These are phyloP conservation scores for Rhytidhysteron rufulum DNA, from an alignment of 2,329 filamentous ascomycete species.

Conservation along the genomic window DNA sequence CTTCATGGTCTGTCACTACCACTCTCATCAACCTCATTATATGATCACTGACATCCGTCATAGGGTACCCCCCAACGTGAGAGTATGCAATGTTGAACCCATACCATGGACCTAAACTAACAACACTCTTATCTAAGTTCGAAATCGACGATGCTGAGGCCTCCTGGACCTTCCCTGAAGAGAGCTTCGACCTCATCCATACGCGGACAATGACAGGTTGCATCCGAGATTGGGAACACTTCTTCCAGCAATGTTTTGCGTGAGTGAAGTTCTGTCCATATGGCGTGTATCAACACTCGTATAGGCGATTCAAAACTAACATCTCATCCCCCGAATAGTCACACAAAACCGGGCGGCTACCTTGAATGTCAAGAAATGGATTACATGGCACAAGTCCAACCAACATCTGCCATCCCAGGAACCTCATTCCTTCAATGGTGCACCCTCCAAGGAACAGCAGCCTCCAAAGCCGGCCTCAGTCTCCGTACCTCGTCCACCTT, in stretches of 20 bases:
- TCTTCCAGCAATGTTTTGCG: slow-evolving; percentile 8
- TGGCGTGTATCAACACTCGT: too few species aligned
- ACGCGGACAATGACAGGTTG: slow-evolving; percentile 12
- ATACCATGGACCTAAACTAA: not conserved
- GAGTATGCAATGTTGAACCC: not conserved
- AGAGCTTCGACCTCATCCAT: slow-evolving; percentile 13
- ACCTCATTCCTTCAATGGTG: slow-evolving; percentile 19
- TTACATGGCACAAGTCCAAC: slow-evolving; percentile 17
- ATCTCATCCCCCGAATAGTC: slow-evolving; percentile 4
- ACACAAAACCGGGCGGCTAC: slow-evolving; percentile 22
- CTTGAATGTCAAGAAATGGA: slow-evolving; percentile 27
- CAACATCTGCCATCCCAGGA: slow-evolving; percentile 14
- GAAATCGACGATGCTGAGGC: slow-evolving; percentile 27
- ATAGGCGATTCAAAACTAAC: too few species aligned
- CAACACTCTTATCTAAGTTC: slow-evolving; percentile 10
- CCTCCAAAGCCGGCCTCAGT: slow-evolving; percentile 16
- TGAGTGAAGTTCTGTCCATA: not conserved
- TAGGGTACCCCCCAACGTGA: slow-evolving; percentile 20
- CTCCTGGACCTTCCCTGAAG: slow-evolving; percentile 18
- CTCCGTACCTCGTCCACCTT: slow-evolving; percentile 12
- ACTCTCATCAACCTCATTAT: not conserved
- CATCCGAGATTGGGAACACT: slow-evolving; percentile 10
- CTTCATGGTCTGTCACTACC: slow-evolving; percentile 21
- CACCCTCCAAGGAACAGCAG: slow-evolving; percentile 15
- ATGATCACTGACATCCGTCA: not conserved